These are phyloP conservation scores for Rhizopus delemar DNA, from an alignment of 371 early-diverging fungal species.

Conservation along the genomic window DNA sequence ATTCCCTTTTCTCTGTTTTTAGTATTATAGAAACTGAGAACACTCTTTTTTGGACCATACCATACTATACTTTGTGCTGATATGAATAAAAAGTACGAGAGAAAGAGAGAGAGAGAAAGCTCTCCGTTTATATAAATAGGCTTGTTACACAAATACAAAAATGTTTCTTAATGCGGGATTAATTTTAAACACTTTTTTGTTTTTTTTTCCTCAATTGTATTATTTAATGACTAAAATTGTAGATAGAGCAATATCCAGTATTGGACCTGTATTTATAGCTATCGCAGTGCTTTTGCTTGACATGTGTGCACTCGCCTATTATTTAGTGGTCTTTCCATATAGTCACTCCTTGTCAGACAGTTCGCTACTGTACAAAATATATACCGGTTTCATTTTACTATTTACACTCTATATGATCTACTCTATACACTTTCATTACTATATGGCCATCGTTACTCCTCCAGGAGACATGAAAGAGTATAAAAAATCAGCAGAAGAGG, in stretches of 20 bases:
- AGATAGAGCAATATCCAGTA: constrained; percentile 54
- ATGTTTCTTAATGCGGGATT: background rate
- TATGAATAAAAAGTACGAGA: background rate
- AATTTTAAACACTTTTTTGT: background rate
- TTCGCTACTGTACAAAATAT: constrained; percentile 33
- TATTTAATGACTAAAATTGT: constrained; percentile 42
- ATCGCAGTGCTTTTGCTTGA: constrained; percentile 56
- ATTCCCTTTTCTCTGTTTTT: too few species aligned
- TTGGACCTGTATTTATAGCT: constrained; percentile 57
- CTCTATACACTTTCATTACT: constrained; percentile 59
- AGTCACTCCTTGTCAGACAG: constrained; percentile 31
- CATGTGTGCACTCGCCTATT: constrained; percentile 50
- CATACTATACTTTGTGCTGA: too few species aligned
- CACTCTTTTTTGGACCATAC: too few species aligned
- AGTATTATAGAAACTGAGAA: too few species aligned
- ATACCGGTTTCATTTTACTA: constrained; percentile 28
- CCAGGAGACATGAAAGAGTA: constrained; percentile 50
- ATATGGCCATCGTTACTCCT: constrained; percentile 59
- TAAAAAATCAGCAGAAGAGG: constrained; percentile 16
- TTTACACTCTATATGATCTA: constrained; percentile 58
- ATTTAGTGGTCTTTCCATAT: constrained; percentile 54
- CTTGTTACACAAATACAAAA: background rate
- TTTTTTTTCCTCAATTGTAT: background rate
- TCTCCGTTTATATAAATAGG: background rate
- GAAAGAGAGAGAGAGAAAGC: background rate